Evolutionary conservation across 2,329 filamentous ascomycete genomes (phyloP).

Genomic region (Beauveria brongniartii): DNA sequence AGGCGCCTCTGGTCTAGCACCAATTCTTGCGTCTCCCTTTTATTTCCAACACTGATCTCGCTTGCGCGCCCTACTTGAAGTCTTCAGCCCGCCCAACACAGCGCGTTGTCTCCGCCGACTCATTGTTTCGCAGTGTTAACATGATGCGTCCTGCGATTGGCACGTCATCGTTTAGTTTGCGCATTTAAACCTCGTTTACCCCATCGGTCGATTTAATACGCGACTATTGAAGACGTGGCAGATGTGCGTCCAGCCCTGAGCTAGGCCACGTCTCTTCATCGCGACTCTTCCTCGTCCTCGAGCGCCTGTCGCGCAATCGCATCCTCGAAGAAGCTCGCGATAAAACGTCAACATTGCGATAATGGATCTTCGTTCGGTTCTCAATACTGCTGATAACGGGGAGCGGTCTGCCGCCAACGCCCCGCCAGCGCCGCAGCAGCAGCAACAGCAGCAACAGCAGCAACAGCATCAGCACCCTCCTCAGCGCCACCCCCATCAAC

Average conservation of each 20-base stretch:
- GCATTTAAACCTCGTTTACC: background rate
- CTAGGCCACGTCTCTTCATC: slow-evolving; percentile 6
- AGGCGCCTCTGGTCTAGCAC: background rate
- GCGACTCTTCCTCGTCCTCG: slow-evolving; percentile 9
- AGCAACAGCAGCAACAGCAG: slow-evolving; percentile 12
- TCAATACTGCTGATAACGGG: slow-evolving; percentile 44
- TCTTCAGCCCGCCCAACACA: slow-evolving; percentile 5
- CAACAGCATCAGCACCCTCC: slow-evolving; percentile 21
- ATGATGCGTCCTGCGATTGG: slow-evolving; percentile 6
- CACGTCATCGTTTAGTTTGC: background rate
- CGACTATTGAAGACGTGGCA: background rate
- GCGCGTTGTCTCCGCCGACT: slow-evolving; percentile 2
- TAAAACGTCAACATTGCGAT: background rate
- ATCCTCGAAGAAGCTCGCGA: background rate
- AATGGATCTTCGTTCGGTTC: slow-evolving; percentile 47
- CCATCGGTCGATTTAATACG: slow-evolving; percentile 1
- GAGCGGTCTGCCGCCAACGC: slow-evolving; percentile 29
- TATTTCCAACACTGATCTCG: background rate
- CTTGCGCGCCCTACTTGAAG: background rate
- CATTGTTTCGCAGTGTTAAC: background rate
- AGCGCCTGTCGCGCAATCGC: slow-evolving; percentile 13
- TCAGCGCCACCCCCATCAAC: slow-evolving; percentile 36
- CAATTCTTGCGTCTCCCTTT: background rate
- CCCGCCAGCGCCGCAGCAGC: slow-evolving; percentile 17
- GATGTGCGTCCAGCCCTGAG: slow-evolving; percentile 1